Conservation (phyloP, 1,284 basidiomycete genomes). For the Testicularia cyperi region DNA sequence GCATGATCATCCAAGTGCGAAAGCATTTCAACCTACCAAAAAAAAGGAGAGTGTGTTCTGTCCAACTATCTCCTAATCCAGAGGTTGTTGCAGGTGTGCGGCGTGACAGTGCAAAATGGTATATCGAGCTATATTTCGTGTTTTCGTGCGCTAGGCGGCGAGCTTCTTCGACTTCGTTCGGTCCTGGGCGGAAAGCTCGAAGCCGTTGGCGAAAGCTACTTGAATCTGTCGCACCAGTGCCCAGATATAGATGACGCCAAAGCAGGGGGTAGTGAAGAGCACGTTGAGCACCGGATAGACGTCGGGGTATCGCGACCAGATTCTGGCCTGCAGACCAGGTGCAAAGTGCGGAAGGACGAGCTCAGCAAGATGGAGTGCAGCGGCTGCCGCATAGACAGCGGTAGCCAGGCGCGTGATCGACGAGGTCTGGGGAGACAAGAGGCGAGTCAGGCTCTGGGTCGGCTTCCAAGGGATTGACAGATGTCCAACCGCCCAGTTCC, state of each 20-base stretch:
- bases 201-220: conserved; percentile 52
- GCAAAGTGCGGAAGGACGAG: conserved; percentile 61
- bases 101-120: no score
- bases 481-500: conserved; percentile 77
- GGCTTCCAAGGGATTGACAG: conserved; percentile 8
- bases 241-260: conserved; percentile 66
- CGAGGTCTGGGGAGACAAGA: neutral
- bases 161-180: no score
- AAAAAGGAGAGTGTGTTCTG: no score
- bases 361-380: conserved; percentile 70
- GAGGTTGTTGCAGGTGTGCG: no score
- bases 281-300: conserved; percentile 82
- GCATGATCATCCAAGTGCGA: no score
- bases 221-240: conserved; percentile 52
- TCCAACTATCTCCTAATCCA: no score
- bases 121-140: no score
- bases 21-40: no score
- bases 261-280: conserved; percentile 76
- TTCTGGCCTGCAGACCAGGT: conserved; percentile 5
- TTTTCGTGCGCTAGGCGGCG: no score
- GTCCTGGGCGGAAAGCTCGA: conserved; percentile 23
- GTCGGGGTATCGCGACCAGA: conserved; percentile 80
- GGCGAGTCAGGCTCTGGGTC: conserved; percentile 8
- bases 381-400: conserved; percentile 63
- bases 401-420: conserved; percentile 14